Percentiles rank a stretch among this genome's conserved stretches.
phyloP scores from a whole-genome alignment of 2,329 filamentous ascomycete genomes.

The Setomelanomma holmii region DNA sequence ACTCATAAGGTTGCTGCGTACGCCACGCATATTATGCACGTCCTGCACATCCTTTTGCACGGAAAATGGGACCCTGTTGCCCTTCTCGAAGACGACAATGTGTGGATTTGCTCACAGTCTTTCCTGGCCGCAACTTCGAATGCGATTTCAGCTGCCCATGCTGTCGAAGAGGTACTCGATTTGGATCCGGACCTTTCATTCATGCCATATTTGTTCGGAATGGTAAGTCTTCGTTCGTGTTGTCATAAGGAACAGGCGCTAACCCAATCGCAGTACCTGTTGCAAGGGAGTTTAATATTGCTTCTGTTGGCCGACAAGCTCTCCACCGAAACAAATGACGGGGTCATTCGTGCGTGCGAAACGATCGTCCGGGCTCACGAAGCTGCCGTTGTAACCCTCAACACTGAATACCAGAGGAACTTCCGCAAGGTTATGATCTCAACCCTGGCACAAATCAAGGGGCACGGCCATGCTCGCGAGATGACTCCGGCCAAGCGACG shows the following conservation, averaged over 20 bases:
- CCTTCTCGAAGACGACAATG: slow-evolving; percentile 85
- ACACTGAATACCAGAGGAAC: slow-evolving; percentile 82
- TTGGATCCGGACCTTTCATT: slow-evolving; percentile 90
- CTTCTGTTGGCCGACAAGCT: slow-evolving; percentile 90
- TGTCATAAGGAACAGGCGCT: background rate
- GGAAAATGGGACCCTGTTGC: slow-evolving; percentile 95
- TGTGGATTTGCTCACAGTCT: slow-evolving; percentile 89
- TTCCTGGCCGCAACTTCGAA: slow-evolving; percentile 88
- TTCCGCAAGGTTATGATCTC: slow-evolving; percentile 62
- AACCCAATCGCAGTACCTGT: slow-evolving; percentile 63
- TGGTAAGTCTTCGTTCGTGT: slow-evolving; percentile 55
- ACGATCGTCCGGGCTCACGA: slow-evolving; percentile 92
- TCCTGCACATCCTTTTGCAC: slow-evolving; percentile 85
- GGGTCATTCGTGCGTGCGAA: slow-evolving; percentile 87
- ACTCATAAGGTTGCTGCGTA: slow-evolving; percentile 88
- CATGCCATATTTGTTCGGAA: slow-evolving; percentile 96
- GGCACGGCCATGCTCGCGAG: slow-evolving; percentile 44
- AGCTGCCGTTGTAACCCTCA: slow-evolving; percentile 93
- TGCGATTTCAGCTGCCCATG: slow-evolving; percentile 86
- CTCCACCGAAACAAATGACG: slow-evolving; percentile 80
- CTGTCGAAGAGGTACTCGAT: slow-evolving; percentile 84
- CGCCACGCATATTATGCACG: slow-evolving; percentile 92
- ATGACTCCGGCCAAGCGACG: slow-evolving; percentile 51
- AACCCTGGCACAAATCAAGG: slow-evolving; percentile 48
- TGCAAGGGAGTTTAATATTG: slow-evolving; percentile 88